Evolutionary conservation across 2,329 filamentous ascomycete genomes (phyloP), one percentile per base, ranked within the genome.

Genomic region (Clarireedia paspali): DNA sequence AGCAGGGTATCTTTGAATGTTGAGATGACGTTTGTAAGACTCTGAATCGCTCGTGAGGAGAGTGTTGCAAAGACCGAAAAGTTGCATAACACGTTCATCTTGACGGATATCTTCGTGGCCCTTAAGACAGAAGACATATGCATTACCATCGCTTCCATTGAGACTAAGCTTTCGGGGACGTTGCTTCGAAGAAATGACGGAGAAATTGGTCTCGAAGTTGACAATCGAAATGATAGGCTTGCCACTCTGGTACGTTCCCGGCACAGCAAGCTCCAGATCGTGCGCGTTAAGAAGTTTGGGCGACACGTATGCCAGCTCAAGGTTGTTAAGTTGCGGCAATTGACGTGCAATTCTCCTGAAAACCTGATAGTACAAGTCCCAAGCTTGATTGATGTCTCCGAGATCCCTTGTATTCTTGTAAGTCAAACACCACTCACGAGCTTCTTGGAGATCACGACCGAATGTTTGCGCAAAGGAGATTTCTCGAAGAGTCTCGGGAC

Each of bases 71-170:
- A 99, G 82, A 42, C 94, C 94, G 68, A 99, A 99, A 38, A 99
- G 81, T 73, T 99, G 94, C 95, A 99, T 99, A 64, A 99, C 94
- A 73, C 95, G 87, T 73, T 99, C 94, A 68, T 99, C 94, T 72
- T 99, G 94, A 58, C 94, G 87, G 62, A 99, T 96, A 76, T 99
- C 94, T 74, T 99, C 94, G 67, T 99, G 95, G n/a, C 94, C 94
- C 77, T 99, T 99, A 66, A 99, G 82, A 57, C 89, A 74, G 74
- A 96, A 97, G 50, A 89, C 87, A 70, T 96, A 96, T 3, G 84
- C 82, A 59, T 81, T 83, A 57, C 94, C 94, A 69, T 99, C 92
- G 67, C 89, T 96, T 59, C 92, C 95, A 67, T 85, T 85, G 66
- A 94, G 82, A 57, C 86, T 90, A 65, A 97, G 81, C 72, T 95